A percentile compares a stretch with the other conserved stretches of the same genome.
Conservation (phyloP, 2,329 filamentous ascomycete genomes). For the Alternaria postmessia region DNA sequence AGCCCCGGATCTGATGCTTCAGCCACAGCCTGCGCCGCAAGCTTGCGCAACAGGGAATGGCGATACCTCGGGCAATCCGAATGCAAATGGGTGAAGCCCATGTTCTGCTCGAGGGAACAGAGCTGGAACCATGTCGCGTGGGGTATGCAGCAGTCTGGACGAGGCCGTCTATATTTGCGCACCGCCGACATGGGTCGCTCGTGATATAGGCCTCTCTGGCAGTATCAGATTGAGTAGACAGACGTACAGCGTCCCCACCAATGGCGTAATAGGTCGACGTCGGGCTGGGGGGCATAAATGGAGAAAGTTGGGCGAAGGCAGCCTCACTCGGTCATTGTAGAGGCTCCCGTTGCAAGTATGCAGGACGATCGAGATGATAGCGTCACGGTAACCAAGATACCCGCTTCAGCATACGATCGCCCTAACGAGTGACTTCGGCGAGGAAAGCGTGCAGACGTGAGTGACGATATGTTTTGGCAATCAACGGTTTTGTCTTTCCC, state of each 20-base stretch:
- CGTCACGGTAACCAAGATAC: conserved; percentile 21
- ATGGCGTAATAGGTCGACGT: conserved; percentile 18
- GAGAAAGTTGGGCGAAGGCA: conserved; percentile 15
- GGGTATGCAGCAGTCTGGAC: conserved; percentile 6
- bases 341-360: neutral
- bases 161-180: conserved; percentile 8
- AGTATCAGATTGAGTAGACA: conserved; percentile 30
- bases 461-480: conserved; percentile 11
- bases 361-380: conserved; percentile 17
- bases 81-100: neutral
- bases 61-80: conserved; percentile 22
- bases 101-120: neutral
- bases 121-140: conserved; percentile 4
- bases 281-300: conserved; percentile 11
- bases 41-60: conserved; percentile 17
- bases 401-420: conserved; percentile 8
- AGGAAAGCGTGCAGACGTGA: neutral
- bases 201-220: conserved; percentile 6
- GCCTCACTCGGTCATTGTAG: conserved; percentile 7
- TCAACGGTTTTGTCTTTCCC: conserved; percentile 22
- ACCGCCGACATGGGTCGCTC: neutral
- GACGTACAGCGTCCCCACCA: conserved; percentile 7
- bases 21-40: conserved; percentile 28
- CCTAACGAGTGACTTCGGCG: conserved; percentile 9
- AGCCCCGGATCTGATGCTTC: conserved; percentile 23